Percentiles rank a stretch among this genome's conserved stretches.
Evolutionary conservation across 768 basidiomycete species (phyloP).

Genomic region (Dendrothele bispora): DNA sequence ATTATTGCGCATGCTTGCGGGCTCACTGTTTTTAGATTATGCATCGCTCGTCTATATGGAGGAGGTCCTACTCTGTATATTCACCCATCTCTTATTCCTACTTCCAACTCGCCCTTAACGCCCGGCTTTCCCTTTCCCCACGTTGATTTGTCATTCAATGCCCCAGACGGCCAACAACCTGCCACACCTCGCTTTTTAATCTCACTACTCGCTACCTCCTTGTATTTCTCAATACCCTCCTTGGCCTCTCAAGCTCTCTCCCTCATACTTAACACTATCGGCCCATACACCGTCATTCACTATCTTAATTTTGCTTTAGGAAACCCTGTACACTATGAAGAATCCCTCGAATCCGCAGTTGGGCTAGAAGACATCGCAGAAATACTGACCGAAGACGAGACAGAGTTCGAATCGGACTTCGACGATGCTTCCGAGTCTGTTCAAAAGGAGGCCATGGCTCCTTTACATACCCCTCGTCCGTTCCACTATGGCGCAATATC

Average conservation of each 20-base stretch:
- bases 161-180: slow-evolving; percentile 62
- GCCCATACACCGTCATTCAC: slow-evolving; percentile 71
- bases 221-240: slow-evolving; percentile 82
- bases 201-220: slow-evolving; percentile 82
- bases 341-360: slow-evolving; percentile 51
- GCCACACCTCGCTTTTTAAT: slow-evolving; percentile 81
- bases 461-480: slow-evolving; percentile 15
- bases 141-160: slow-evolving; percentile 24
- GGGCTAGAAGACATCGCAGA: slow-evolving; percentile 71
- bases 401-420: slow-evolving; percentile 15
- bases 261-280: slow-evolving; percentile 69
- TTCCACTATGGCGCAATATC: slow-evolving; percentile 87
- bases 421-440: neutral
- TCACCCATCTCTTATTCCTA: slow-evolving; percentile 63
- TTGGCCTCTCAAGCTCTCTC: slow-evolving; percentile 75
- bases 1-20: neutral
- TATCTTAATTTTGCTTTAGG: slow-evolving; percentile 87
- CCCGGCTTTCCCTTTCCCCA: slow-evolving; percentile 50
- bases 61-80: slow-evolving; percentile 77
- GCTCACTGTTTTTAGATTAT: slow-evolving; percentile 51
- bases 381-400: slow-evolving; percentile 34
- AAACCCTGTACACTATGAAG: slow-evolving; percentile 48
- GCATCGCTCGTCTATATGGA: slow-evolving; percentile 85
- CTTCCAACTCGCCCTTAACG: slow-evolving; percentile 67
- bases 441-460: slow-evolving; percentile 5